A percentile compares a stretch with the other conserved stretches of the same genome.
Conservation (phyloP, 371 early-diverging fungal genomes). For the Smittium culicis region DNA sequence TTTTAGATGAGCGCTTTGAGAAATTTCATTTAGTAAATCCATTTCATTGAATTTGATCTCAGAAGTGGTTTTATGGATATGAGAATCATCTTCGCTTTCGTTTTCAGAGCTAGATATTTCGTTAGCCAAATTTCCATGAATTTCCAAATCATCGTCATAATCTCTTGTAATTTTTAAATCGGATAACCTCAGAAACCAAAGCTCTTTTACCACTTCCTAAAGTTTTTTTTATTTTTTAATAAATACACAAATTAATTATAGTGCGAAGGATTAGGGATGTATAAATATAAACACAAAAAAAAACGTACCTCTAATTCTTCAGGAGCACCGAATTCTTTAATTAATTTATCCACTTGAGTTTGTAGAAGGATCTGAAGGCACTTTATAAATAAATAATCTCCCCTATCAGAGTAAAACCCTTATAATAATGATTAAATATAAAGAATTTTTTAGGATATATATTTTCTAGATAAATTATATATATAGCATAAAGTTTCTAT, state of each 20-base stretch:
- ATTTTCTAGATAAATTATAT: neutral
- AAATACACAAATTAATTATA: too few relatives aligned
- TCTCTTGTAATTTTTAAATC: constrained; percentile 1
- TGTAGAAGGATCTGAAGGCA: constrained; percentile 7
- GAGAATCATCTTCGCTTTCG: neutral
- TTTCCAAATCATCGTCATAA: constrained; percentile 4
- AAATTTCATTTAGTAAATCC: neutral
- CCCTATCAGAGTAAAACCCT: neutral
- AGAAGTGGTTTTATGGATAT: neutral
- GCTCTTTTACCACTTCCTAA: constrained; percentile 9
- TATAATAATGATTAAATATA: neutral
- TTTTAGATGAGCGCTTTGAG: neutral
- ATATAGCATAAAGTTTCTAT: neutral
- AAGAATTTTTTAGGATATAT: too few relatives aligned
- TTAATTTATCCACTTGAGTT: neutral
- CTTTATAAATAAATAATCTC: constrained; percentile 9
- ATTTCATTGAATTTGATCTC: neutral
- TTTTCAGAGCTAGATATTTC: neutral
- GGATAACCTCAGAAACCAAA: constrained; percentile 6
- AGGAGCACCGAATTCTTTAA: constrained; percentile 5
- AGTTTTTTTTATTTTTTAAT: too few relatives aligned
- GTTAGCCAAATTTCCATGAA: constrained; percentile 7
- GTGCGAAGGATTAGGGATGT: too few relatives aligned
- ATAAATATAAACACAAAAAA: too few relatives aligned
- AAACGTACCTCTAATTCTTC: constrained; percentile 2